phyloP scores from a whole-genome alignment of 1,139 yeast species.

The Lodderomyces beijingensis region DNA sequence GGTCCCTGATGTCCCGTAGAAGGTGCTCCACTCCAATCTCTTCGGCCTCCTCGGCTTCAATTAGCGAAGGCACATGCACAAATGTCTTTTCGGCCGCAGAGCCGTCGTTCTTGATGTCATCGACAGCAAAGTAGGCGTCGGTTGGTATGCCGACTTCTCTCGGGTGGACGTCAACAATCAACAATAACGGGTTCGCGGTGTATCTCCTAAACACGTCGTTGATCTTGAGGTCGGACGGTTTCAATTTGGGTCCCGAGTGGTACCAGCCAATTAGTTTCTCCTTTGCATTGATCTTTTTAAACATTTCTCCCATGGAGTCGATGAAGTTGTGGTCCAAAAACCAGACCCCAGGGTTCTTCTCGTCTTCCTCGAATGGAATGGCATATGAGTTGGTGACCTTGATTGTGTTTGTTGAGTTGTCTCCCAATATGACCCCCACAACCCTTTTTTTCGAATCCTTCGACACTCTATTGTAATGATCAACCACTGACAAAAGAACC shows the following conservation, averaged over 20 bases:
- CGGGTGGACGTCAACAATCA: constrained; percentile 91
- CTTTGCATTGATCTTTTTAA: constrained; percentile 93
- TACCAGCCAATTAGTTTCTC: constrained; percentile 98
- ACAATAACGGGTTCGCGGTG: constrained; percentile 74
- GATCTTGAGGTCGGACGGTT: constrained; percentile 83
- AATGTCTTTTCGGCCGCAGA: constrained; percentile 89
- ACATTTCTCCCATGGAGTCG: constrained; percentile 97
- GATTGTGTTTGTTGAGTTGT: constrained; percentile 52
- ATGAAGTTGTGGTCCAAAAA: constrained; percentile 94
- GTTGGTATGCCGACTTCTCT: constrained; percentile 85
- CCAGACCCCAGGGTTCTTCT: constrained; percentile 91
- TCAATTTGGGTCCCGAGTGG: constrained; percentile 93
- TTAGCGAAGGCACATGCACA: constrained; percentile 85
- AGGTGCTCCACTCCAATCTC: constrained; percentile 98
- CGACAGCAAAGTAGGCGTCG: constrained; percentile 90
- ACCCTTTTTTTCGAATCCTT: constrained; percentile 71
- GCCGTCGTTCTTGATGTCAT: constrained; percentile 97
- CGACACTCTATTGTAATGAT: constrained; percentile 86
- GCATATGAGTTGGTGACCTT: constrained; percentile 78
- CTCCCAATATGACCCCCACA: constrained; percentile 92
- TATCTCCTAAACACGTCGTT: constrained; percentile 85
- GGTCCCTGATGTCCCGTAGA: constrained; percentile 90
- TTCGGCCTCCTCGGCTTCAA: constrained; percentile 98
- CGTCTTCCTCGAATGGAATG: constrained; percentile 96
- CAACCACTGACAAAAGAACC: constrained; percentile 90